phyloP scores from a whole-genome alignment of 176 grass and related monocot genomes.

The Oryza rufipogon region DNA sequence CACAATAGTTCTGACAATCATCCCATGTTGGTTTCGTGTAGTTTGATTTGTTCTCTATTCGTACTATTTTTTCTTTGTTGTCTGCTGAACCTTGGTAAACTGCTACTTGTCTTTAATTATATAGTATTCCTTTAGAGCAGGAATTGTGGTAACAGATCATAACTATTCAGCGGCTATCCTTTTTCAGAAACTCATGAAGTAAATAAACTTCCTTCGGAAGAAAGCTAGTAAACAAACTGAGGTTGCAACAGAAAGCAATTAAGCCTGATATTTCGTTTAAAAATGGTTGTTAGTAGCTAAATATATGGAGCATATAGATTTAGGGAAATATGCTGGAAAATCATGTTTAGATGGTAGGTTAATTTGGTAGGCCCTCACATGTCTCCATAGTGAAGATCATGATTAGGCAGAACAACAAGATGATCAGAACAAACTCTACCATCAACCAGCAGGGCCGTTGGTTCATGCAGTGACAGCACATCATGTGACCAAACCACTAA shows the following conservation, averaged over 20 bases:
- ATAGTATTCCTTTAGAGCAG: neutral
- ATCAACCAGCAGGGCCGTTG: neutral
- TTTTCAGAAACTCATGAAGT: neutral
- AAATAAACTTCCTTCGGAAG: neutral
- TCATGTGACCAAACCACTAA: conserved; percentile 38
- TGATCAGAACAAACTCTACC: conserved; percentile 24
- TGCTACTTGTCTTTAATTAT: neutral
- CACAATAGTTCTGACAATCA: neutral
- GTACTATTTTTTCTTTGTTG: neutral
- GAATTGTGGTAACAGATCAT: neutral
- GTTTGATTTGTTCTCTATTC: neutral
- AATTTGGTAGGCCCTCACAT: conserved; percentile 4
- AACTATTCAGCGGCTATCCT: neutral
- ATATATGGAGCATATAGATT: neutral
- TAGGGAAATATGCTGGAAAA: neutral
- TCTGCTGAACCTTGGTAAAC: neutral
- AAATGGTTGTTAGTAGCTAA: neutral
- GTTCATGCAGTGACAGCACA: conserved; percentile 31
- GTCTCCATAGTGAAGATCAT: conserved; percentile 18
- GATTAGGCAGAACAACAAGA: conserved; percentile 39
- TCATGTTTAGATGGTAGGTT: conserved; percentile 21
- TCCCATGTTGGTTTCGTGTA: neutral
- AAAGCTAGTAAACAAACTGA: neutral
- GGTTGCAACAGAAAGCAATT: neutral
- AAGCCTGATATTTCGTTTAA: neutral